These are phyloP conservation scores for Kazachstania kunashirensis DNA, from an alignment of 805 yeast species.

Conservation along the genomic window DNA sequence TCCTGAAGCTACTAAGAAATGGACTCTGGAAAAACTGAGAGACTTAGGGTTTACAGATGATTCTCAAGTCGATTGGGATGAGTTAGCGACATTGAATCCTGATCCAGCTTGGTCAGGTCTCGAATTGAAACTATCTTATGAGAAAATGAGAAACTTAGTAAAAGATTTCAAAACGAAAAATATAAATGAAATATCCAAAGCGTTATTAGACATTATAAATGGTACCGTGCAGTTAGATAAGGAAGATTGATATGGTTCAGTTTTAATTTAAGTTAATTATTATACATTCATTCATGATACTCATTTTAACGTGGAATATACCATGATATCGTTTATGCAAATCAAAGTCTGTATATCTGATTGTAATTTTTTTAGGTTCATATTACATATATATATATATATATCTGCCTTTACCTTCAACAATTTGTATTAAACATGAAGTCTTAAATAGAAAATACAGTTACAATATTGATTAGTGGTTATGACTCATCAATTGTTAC, in stretches of 20 bases:
- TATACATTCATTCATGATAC: too few relatives aligned
- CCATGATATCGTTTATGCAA: too few relatives aligned
- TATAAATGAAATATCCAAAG: conserved; percentile 29
- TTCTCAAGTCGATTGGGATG: conserved; percentile 45
- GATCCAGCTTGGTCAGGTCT: conserved; percentile 44
- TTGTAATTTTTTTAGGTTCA: too few relatives aligned
- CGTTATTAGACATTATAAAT: conserved; percentile 12
- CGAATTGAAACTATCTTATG: conserved; percentile 55
- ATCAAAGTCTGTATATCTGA: too few relatives aligned
- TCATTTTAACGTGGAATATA: too few relatives aligned
- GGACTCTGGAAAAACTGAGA: conserved; percentile 40
- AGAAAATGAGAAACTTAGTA: conserved; percentile 44
- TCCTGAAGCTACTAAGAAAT: conserved; percentile 38
- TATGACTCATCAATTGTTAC: too few relatives aligned
- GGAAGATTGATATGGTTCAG: too few relatives aligned
- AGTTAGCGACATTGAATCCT: conserved; percentile 39
- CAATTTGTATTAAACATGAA: too few relatives aligned
- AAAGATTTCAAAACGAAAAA: conserved; percentile 39
- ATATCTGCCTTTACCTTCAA: too few relatives aligned
- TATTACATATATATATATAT: too few relatives aligned
- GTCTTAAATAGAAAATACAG: too few relatives aligned
- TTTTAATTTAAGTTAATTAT: neutral
- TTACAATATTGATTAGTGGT: too few relatives aligned
- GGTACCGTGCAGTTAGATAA: neutral
- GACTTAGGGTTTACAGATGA: conserved; percentile 35